phyloP scores from a whole-genome alignment of 352 stramenopile species.

The Pythium brachiatum region DNA sequence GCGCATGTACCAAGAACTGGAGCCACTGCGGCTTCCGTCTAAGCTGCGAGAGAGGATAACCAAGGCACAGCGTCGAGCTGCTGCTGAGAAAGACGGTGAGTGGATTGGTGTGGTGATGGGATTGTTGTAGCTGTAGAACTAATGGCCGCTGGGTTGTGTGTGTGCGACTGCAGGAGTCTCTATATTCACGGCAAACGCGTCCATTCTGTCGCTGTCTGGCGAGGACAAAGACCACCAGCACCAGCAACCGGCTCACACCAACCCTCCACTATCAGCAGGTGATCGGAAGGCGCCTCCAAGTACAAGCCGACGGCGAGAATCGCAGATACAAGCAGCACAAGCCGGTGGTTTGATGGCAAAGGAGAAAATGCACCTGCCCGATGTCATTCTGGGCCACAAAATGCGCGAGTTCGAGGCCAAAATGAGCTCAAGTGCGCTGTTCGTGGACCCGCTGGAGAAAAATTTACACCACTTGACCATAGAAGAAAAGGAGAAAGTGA shows the following conservation, averaged over 20 bases:
- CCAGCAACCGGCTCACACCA: neutral
- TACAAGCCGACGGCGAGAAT: neutral
- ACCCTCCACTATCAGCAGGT: neutral
- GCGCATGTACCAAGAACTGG: conserved; percentile 53
- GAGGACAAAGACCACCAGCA: conserved; percentile 27
- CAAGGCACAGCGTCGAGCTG: conserved; percentile 55
- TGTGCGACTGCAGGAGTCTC: conserved; percentile 46
- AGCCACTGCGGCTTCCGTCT: conserved; percentile 49
- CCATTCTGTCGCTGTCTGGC: neutral
- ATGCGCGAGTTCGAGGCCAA: conserved; percentile 79
- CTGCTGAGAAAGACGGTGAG: conserved; percentile 62
- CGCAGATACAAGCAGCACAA: neutral
- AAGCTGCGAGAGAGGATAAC: conserved; percentile 67
- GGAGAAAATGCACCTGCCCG: conserved; percentile 57
- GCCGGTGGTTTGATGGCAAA: conserved; percentile 5
- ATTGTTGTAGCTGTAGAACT: too few relatives aligned
- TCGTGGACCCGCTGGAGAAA: conserved; percentile 56
- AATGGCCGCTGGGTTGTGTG: too few relatives aligned
- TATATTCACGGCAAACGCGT: conserved; percentile 40
- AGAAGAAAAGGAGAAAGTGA: conserved; percentile 74
- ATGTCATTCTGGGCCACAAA: conserved; percentile 75
- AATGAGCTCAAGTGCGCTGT: conserved; percentile 44
- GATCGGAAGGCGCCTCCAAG: neutral
- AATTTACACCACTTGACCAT: conserved; percentile 52
- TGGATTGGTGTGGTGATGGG: neutral